Base-by-base conservation (phyloP, 129 eudicot genomes). In the Escallonia rubra region DNA sequence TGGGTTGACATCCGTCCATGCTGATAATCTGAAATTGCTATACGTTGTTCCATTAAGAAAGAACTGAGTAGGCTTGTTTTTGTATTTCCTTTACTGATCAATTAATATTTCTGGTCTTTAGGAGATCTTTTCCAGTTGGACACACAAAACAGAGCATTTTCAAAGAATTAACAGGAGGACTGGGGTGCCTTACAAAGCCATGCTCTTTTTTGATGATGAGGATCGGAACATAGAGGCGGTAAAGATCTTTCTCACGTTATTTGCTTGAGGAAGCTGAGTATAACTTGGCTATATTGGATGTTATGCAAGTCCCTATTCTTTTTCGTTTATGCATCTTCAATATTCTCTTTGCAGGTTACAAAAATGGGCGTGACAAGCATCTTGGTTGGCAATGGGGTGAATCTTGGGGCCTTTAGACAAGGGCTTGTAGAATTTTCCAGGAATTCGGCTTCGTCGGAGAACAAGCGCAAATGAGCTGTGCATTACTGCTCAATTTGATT, bases 171-270 rank as follows among this genome's bases (percentile, higher is more conserved):
- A 86, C 42, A 48, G 84, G 59, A 79, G 72, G 94, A 92, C 98
- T 67, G 69, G 64, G 5, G 74, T 88, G 65, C 95, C 96, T 10
- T 92, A 69, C 76, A 86, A 79, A 43, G 77, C 81, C 39, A 92
- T 92, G 96, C 95, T 92, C 57, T 92, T 92, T 70, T 92, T 92
- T 58, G 98, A 92, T 74, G 98, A 92, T 67, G 98, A 92, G 72
- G 60, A 88, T 74, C 83, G 98, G 74, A 92, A 92, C 74, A 92
- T 88, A 61, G 74, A 89, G 58, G 69, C 98, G 79, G 98, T 92
- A 88, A 66, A 67, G 60, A 57, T 68, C 65, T 63, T 68, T 70
- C 41, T 44, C 41, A 6, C 43, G 6, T 47, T 9, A 63, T 49
- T 71, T 16, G 12, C 57, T 43, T 44, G 53, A 4, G n/a, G 34